phyloP scores from a whole-genome alignment of 129 eudicot species.

The Saussurea involucrata region DNA sequence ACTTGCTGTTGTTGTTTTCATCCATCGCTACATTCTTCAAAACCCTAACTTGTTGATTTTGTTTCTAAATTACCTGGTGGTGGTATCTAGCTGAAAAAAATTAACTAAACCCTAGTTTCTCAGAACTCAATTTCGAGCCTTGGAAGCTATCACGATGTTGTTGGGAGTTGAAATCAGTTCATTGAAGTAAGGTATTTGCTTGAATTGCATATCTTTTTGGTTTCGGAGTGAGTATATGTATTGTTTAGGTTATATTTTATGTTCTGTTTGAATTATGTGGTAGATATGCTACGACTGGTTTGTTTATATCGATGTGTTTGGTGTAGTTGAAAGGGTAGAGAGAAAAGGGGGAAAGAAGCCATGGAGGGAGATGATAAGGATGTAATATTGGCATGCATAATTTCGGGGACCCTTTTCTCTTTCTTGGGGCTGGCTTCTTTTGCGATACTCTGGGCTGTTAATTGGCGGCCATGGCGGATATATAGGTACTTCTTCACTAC shows the following conservation, averaged over 20 bases:
- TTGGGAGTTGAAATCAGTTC: conserved; percentile 28
- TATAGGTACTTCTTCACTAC: conserved; percentile 51
- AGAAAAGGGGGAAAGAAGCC: conserved; percentile 33
- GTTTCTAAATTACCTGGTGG: not conserved
- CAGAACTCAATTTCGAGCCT: conserved; percentile 15
- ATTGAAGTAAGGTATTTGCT: conserved; percentile 32
- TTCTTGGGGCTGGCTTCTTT: conserved; percentile 72
- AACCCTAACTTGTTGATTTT: conserved; percentile 29
- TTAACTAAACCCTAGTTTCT: conserved; percentile 38
- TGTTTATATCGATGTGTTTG: conserved; percentile 8
- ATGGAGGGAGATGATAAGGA: conserved; percentile 66
- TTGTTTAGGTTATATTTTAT: conserved; percentile 1
- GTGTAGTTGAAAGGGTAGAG: conserved; percentile 39
- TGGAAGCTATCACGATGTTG: conserved; percentile 21
- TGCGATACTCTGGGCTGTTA: conserved; percentile 91
- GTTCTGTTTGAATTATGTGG: not conserved
- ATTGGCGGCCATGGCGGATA: conserved; percentile 99
- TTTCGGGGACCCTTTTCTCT: conserved; percentile 78
- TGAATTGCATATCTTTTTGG: conserved; percentile 3
- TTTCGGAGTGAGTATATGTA: not conserved
- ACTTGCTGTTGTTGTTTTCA: conserved; percentile 18
- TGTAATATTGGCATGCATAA: conserved; percentile 69
- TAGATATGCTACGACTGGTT: not conserved
- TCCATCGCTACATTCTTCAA: conserved; percentile 19
- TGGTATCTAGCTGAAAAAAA: conserved; percentile 11